phyloP scores from a whole-genome alignment of 2,329 filamentous ascomycete species.

The Colletotrichum ledebouriae region DNA sequence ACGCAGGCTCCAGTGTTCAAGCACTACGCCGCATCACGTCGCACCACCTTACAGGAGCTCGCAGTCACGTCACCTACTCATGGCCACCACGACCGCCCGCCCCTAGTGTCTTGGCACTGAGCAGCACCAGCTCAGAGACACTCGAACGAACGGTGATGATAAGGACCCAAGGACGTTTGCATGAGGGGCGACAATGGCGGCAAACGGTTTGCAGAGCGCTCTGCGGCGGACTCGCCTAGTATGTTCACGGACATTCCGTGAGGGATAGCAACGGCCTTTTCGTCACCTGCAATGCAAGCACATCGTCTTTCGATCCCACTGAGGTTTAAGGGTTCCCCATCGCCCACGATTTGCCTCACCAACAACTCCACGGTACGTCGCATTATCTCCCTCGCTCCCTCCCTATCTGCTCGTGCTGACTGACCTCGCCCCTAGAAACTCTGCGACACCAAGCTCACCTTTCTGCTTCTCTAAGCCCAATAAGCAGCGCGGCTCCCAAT shows the following conservation, averaged over 20 bases:
- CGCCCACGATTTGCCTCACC: conserved; percentile 1
- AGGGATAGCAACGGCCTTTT: not conserved
- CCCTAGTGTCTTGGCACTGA: conserved; percentile 1
- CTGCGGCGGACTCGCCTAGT: not conserved
- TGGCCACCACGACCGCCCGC: not conserved
- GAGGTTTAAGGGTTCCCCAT: not conserved
- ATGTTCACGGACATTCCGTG: not conserved
- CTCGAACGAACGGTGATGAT: conserved; percentile 2
- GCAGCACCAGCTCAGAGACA: conserved; percentile 2
- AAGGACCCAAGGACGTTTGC: not conserved
- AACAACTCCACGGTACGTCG: conserved; percentile 11
- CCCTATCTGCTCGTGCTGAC: not conserved
- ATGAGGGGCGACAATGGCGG: not conserved
- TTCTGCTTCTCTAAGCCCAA: conserved; percentile 6
- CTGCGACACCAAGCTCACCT: not conserved
- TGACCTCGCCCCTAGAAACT: conserved; percentile 1
- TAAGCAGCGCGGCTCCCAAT: conserved; percentile 14
- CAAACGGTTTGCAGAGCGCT: not conserved
- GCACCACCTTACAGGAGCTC: not conserved
- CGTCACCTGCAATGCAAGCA: not conserved
- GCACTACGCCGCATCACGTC: not conserved
- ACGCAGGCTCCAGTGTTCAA: conserved; percentile 2
- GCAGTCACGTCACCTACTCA: not conserved
- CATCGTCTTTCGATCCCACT: not conserved
- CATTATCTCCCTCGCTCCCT: not conserved